These are phyloP conservation scores for Cyanophora paradoxa DNA, from an alignment of 78 protist species.

Conservation along the genomic window DNA sequence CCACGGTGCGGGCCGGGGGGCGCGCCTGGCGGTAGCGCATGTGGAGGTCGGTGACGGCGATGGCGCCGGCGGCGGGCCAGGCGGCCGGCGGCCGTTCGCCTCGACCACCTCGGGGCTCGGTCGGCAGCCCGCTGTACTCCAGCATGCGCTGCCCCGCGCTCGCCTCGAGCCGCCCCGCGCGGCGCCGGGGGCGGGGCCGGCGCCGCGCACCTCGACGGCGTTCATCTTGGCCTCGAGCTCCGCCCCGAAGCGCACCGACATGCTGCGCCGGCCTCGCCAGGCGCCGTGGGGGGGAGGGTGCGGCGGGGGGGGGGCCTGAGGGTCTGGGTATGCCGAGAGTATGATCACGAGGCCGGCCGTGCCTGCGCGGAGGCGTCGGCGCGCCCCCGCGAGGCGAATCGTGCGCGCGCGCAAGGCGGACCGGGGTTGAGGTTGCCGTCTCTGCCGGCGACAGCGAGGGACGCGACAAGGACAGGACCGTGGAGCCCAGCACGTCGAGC, in stretches of 20 bases:
- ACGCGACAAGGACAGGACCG: conserved; percentile 44
- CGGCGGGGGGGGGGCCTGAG: no score
- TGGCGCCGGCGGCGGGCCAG: not conserved
- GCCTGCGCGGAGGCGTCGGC: not conserved
- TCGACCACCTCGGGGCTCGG: conserved; percentile 5
- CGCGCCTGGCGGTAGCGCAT: conserved; percentile 51
- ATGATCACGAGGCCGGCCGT: not conserved
- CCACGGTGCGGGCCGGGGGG: no score
- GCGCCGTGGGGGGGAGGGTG: no score
- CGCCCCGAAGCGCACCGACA: not conserved
- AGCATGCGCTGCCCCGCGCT: no score
- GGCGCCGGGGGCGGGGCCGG: no score
- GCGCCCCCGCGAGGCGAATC: not conserved
- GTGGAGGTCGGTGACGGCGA: not conserved
- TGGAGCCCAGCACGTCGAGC: conserved; percentile 58
- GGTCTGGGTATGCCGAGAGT: not conserved
- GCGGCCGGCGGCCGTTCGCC: not conserved
- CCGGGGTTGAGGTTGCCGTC: no score
- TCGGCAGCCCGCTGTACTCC: conserved; percentile 2
- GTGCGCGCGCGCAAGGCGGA: not conserved
- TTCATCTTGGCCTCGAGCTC: conserved; percentile 22
- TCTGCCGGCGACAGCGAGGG: conserved; percentile 45
- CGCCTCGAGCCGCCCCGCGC: no score
- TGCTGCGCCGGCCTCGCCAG: no score
- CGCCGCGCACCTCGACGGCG: conserved; percentile 15